phyloP scores from a whole-genome alignment of 768 basidiomycete genomes.

The Phanerochaete carnosa region DNA sequence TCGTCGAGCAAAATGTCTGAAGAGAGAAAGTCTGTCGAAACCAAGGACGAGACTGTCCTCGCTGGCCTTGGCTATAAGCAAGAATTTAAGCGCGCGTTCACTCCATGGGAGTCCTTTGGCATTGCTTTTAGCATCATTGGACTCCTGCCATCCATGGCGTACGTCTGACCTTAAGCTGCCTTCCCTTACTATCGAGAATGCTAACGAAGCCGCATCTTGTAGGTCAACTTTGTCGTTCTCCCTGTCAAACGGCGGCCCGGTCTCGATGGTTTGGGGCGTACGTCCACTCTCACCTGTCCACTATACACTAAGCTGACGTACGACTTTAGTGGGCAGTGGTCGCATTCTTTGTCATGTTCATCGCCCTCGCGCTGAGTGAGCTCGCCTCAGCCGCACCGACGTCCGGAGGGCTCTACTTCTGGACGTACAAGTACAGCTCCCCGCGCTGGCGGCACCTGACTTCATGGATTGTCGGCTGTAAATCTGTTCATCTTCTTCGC shows the following conservation, averaged over 20 bases:
- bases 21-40: neutral
- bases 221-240: constrained; percentile 50
- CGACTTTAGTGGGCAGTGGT: constrained; percentile 30
- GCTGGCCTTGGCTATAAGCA: constrained; percentile 48
- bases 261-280: constrained; percentile 74
- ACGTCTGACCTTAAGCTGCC: constrained; percentile 16
- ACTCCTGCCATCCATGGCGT: constrained; percentile 63
- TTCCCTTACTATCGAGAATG: neutral
- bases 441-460: constrained; percentile 31
- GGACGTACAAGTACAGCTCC: constrained; percentile 31
- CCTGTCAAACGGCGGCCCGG: constrained; percentile 65
- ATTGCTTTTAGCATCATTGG: constrained; percentile 72
- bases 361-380: constrained; percentile 34
- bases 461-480: constrained; percentile 39
- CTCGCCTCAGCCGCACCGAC: constrained; percentile 34
- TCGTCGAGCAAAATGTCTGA: neutral
- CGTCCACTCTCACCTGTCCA: constrained; percentile 20
- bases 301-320: constrained; percentile 18
- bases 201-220: neutral
- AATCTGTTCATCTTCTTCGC: constrained; percentile 3
- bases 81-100: constrained; percentile 37
- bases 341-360: constrained; percentile 29
- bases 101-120: constrained; percentile 56
- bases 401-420: constrained; percentile 35
- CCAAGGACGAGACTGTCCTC: constrained; percentile 36